Evolutionary conservation across 179 eudicot genomes (phyloP).

Genomic region (Spergularia azorica): DNA sequence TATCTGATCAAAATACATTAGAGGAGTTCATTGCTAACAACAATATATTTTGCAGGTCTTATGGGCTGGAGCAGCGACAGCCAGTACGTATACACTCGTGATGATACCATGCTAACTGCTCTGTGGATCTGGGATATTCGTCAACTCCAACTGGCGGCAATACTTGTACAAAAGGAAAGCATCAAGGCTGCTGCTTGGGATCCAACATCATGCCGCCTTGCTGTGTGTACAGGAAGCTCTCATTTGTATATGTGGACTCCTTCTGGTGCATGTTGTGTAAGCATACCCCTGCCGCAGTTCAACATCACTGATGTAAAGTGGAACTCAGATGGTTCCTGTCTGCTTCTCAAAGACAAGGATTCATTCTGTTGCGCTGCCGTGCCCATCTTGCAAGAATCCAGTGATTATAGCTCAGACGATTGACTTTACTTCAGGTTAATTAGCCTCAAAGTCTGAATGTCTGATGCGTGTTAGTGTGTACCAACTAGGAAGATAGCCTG

Average conservation of each 20-base stretch:
- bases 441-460: no score
- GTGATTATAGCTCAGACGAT: conserved; percentile 84
- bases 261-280: conserved; percentile 80
- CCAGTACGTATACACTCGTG: conserved; percentile 81
- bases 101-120: conserved; percentile 82
- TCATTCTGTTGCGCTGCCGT: conserved; percentile 86
- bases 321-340: conserved; percentile 81
- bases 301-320: conserved; percentile 75
- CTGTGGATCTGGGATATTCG: conserved; percentile 94
- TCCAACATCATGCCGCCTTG: conserved; percentile 73
- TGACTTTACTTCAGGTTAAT: conserved; percentile 11
- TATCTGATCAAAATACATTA: no score
- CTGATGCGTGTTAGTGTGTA: no score
- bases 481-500: no score
- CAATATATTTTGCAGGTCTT: conserved; percentile 54
- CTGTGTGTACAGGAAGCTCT: conserved; percentile 80
- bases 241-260: conserved; percentile 98
- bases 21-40: background rate
- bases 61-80: conserved; percentile 95
- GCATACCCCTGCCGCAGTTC: conserved; percentile 70
- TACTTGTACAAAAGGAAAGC: conserved; percentile 84
- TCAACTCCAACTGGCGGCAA: conserved; percentile 82
- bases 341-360: conserved; percentile 89
- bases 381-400: conserved; percentile 67
- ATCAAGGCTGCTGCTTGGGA: conserved; percentile 90